Conservation (phyloP, 202 grass and related monocot species). For the Bolboschoenoplectus hybrid region DNA sequence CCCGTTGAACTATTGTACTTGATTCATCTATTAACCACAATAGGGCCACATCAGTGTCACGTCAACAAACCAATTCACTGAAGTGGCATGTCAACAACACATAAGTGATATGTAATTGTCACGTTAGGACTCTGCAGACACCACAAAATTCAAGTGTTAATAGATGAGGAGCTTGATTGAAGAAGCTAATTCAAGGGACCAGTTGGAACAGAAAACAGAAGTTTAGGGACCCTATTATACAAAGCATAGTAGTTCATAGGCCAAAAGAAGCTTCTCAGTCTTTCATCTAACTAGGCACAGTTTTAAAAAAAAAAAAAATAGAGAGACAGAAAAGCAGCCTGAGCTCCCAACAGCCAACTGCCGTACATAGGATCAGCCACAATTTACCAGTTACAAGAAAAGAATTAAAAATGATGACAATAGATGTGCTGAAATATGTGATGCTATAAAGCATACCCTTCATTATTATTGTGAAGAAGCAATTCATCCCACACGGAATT, state of each 20-base stretch:
- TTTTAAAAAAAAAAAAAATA: neutral
- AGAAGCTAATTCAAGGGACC: neutral
- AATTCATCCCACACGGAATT: constrained; percentile 93
- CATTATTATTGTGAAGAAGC: constrained; percentile 53
- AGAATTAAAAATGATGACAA: neutral
- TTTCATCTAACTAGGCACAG: neutral
- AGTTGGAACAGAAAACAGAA: neutral
- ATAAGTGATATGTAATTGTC: neutral
- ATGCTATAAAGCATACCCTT: constrained; percentile 45
- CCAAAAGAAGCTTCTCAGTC: neutral
- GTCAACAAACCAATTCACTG: neutral
- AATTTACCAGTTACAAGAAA: constrained; percentile 40
- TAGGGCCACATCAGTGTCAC: neutral
- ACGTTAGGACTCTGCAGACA: neutral
- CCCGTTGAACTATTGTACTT: neutral
- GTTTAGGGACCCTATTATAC: too few species aligned
- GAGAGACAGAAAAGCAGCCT: neutral
- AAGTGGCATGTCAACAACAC: neutral
- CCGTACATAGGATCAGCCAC: constrained; percentile 23
- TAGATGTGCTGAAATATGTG: constrained; percentile 26
- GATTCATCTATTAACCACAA: neutral
- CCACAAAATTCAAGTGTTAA: neutral
- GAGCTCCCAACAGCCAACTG: neutral
- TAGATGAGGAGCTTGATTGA: neutral
- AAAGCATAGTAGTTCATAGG: too few species aligned